These are phyloP conservation scores for Cytospora leucostoma DNA, from an alignment of 2,329 filamentous ascomycete species.

Conservation along the genomic window DNA sequence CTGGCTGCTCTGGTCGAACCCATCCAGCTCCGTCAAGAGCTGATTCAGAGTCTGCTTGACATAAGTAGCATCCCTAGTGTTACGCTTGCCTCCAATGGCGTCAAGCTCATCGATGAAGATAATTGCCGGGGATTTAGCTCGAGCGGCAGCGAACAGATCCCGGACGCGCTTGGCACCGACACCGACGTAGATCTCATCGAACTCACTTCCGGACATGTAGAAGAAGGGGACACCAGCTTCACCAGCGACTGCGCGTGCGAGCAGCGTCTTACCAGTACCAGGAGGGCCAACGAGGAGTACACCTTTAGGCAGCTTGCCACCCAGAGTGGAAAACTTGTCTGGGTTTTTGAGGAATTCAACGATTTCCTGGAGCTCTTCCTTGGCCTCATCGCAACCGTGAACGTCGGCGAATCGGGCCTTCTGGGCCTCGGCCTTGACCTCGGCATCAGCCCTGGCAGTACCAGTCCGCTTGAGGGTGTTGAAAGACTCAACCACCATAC, in stretches of 20 bases:
- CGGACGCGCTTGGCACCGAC: slow-evolving; percentile 80
- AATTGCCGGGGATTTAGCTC: slow-evolving; percentile 55
- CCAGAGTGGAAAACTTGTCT: slow-evolving; percentile 88
- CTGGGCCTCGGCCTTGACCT: slow-evolving; percentile 91
- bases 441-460: slow-evolving; percentile 62
- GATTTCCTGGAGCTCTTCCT: slow-evolving; percentile 95
- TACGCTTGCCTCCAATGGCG: slow-evolving; percentile 91
- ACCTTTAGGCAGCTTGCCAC: slow-evolving; percentile 95
- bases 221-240: slow-evolving; percentile 98
- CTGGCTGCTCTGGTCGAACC: slow-evolving; percentile 90
- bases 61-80: slow-evolving; percentile 89
- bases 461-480: slow-evolving; percentile 78
- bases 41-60: slow-evolving; percentile 98
- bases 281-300: slow-evolving; percentile 93
- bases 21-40: slow-evolving; percentile 92
- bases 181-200: slow-evolving; percentile 97
- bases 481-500: slow-evolving; percentile 79
- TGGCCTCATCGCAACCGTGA: slow-evolving; percentile 96
- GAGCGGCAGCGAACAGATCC: slow-evolving; percentile 46
- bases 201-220: slow-evolving; percentile 99
- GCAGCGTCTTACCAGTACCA: slow-evolving; percentile 94
- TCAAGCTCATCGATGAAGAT: slow-evolving; percentile 86
- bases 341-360: slow-evolving; percentile 96
- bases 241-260: slow-evolving; percentile 92
- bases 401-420: slow-evolving; percentile 90